Base-by-base conservation (phyloP, 441 rosid genomes). In the Syzygium malaccense region DNA sequence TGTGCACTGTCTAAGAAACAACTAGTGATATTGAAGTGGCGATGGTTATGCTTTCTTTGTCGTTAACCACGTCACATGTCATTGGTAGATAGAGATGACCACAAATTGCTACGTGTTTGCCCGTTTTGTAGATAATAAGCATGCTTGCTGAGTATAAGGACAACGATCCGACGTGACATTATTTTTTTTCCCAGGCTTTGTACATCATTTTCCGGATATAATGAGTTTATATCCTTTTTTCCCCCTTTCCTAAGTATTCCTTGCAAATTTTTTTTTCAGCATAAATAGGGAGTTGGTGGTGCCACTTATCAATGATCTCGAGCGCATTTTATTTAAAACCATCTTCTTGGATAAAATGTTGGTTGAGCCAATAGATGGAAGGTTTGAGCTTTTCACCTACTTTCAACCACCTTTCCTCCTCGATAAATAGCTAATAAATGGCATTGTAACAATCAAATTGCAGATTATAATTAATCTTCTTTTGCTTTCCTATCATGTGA, bases 91-190 rank as follows among this genome's bases (percentile, higher is more conserved):
- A 33, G 48, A 6, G 14, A 33, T 30, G 11, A 30, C 12, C 41
- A 64, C 32, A 30, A 30, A 30, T 30, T 15, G 37, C 11, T 30
- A 53, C 17, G 17, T 14, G 4, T 14, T 14, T 53, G 55, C 53
- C 53, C 53, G 55, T 53, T 53, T 1, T 53, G 55, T 54, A 54
- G 55, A 54, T 15, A 54, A 54, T 54, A 4, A 54, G 6, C 55
- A 14, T 14, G 55, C 17, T 14, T 54, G 17, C 6, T 54, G 17
- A 54, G 55, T 1, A 17, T 54, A 4, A 14, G 18, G 7, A 54
- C 18, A 15, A 17, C 4, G 6, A 62, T 62, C 4, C 10, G 4
- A 62, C 4, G 33, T 0, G 10, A 6, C 19, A 14, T 8, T 17
- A 66, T 66, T 64, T 4, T 66, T 30, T 66, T 66, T 0, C 41